Conservation (phyloP, 768 basidiomycete species). For the Russula emetica region DNA sequence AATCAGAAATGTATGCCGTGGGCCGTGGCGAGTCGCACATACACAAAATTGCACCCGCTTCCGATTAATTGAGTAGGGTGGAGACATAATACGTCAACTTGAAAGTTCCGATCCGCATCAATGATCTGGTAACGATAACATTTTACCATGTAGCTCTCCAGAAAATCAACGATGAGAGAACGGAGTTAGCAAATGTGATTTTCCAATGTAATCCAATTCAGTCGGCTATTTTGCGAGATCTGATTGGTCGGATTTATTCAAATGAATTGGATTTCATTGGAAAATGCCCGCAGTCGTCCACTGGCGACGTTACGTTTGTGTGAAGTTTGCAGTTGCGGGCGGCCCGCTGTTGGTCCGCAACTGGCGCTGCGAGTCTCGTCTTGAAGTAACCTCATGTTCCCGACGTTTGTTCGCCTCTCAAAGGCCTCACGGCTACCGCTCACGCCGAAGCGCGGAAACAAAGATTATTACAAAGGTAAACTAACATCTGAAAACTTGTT, state of each 20-base stretch:
- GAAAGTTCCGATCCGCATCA: neutral
- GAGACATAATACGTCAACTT: neutral
- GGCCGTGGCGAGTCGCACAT: too few species aligned
- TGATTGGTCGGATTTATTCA: too few species aligned
- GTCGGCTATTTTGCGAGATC: too few species aligned
- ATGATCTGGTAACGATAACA: neutral
- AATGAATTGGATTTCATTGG: too few species aligned
- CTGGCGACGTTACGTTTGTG: too few species aligned
- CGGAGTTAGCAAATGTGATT: too few species aligned
- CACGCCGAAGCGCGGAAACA: constrained; percentile 85
- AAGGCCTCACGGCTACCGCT: constrained; percentile 83
- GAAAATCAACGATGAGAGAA: too few species aligned
- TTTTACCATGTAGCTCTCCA: too few species aligned
- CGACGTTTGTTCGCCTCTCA: constrained; percentile 48
- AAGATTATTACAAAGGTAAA: constrained; percentile 93
- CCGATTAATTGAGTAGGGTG: neutral
- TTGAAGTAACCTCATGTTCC: constrained; percentile 20
- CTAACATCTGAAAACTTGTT: neutral
- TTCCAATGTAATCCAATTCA: too few species aligned
- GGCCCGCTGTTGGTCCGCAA: neutral
- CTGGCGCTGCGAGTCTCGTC: neutral
- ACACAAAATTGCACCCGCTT: neutral
- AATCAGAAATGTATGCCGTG: neutral
- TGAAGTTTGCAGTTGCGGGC: neutral
- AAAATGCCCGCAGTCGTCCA: too few species aligned